phyloP scores from a whole-genome alignment of 1,284 basidiomycete species.

The Austroboletus novae-zelandiae region DNA sequence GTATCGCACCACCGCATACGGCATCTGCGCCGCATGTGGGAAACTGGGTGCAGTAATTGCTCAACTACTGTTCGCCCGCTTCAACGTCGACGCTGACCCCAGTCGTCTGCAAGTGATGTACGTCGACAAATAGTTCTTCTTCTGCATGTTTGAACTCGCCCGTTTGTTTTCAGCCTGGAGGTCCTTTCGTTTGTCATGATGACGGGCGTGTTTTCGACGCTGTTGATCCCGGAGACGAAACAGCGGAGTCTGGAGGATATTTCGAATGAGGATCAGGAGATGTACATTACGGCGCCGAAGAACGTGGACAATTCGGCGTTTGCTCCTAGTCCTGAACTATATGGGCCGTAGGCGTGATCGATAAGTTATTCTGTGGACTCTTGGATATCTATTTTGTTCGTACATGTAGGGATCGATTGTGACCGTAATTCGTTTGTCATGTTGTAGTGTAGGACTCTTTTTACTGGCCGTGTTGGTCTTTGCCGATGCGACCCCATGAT shows the following conservation, averaged over 20 bases:
- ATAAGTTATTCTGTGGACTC: too few relatives aligned
- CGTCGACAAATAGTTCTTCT: neutral
- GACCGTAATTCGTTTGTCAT: too few relatives aligned
- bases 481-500: too few relatives aligned
- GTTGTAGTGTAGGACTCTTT: too few relatives aligned
- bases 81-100: too few relatives aligned
- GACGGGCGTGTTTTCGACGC: conserved; percentile 7
- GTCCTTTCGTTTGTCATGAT: conserved; percentile 11
- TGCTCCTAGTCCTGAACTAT: too few relatives aligned
- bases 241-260: conserved; percentile 6
- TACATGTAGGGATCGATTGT: too few relatives aligned
- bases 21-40: conserved; percentile 64
- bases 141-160: neutral
- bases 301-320: neutral
- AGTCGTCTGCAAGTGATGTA: neutral
- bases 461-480: too few relatives aligned
- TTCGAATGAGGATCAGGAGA: conserved; percentile 6
- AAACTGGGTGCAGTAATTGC: conserved; percentile 69
- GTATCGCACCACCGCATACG: conserved; percentile 65
- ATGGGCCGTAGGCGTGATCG: too few relatives aligned
- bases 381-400: too few relatives aligned
- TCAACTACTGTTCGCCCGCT: conserved; percentile 31
- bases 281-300: neutral
- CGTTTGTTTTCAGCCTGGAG: neutral
- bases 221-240: conserved; percentile 10